Evolutionary conservation across 805 yeast genomes (phyloP), one percentile per base, ranked within the genome.

Genomic region (Novakomyces olei): DNA sequence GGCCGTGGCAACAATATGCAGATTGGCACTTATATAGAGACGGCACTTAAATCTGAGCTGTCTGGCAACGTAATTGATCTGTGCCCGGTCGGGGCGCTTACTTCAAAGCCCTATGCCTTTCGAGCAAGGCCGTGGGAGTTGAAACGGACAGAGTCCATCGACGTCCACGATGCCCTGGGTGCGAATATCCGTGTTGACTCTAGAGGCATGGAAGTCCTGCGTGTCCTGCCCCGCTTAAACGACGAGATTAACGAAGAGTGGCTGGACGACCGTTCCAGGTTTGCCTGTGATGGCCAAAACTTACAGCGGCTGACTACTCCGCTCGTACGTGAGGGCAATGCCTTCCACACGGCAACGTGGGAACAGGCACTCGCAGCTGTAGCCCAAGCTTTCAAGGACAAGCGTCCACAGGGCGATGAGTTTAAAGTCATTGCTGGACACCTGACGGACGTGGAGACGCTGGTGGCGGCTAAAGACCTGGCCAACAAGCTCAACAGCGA

Each of bases 1-100:
- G 92, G 92, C 39, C 73, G 92, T 56, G 92, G 92, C 48, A 78
- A 78, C 53, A 92, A 78, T 48, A 66, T 79, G 72, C 91, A 78
- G 58, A 78, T 78, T 47, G 92, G 92, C 43, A 78, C 92, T 19
- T 78, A 77, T 51, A 69, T 79, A 39, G 83, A 77, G 55, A 65
- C 81, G 57, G 77, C 77, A 53, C 66, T 78, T 48, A 75, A 77
- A 56, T 65, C 81, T 6, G 92, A 78, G 57, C 57, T 78, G 59
- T 72, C 83, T 30, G 92, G 92, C 48, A 78, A 78, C 58, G 71
- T 78, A 42, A 68, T 79, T 42, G 92, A 78, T 52, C 63, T 78
- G 43, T 78, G 92, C 58, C 92, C 92, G 15, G 92, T 78, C 40
- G 92, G 92, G 45, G 92, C 92, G 1, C 67, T 78, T 45, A 79